Percentiles rank a stretch among this genome's conserved stretches.
These are phyloP conservation scores for Globisporangium parvum DNA, from an alignment of 352 stramenopile species.

Conservation along the genomic window DNA sequence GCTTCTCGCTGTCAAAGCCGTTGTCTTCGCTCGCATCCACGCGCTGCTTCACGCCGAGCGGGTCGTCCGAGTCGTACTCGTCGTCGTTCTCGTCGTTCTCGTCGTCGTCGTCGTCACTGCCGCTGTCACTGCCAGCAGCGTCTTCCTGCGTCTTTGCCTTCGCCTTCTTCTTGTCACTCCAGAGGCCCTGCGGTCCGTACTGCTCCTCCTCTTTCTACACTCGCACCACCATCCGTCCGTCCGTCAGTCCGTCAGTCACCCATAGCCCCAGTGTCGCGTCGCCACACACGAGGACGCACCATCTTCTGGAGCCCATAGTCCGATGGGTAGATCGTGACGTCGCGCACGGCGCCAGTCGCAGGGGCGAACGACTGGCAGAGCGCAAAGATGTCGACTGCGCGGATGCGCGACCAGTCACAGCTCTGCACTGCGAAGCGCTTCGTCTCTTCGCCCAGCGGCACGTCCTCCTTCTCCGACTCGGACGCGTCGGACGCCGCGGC, in stretches of 20 bases:
- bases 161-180: constrained; percentile 36
- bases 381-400: constrained; percentile 93
- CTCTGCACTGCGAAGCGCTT: constrained; percentile 92
- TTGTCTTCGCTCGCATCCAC: constrained; percentile 50
- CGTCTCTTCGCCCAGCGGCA: constrained; percentile 79
- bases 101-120: constrained; percentile 14
- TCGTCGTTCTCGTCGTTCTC: constrained; percentile 32
- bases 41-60: constrained; percentile 58
- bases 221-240: neutral
- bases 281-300: constrained; percentile 27
- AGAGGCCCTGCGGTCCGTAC: constrained; percentile 58
- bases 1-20: constrained; percentile 92
- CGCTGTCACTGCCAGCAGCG: constrained; percentile 19
- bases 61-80: constrained; percentile 65
- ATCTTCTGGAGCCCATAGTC: constrained; percentile 95
- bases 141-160: constrained; percentile 12
- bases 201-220: constrained; percentile 76
- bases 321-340: constrained; percentile 94
- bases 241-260: neutral
- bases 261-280: no score
- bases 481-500: constrained; percentile 24
- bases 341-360: constrained; percentile 79
- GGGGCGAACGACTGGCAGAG: constrained; percentile 93
- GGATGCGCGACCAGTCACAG: constrained; percentile 95
- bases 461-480: constrained; percentile 63